Evolutionary conservation across 2,329 filamentous ascomycete species (phyloP).

Genomic region (Trichoderma brevicompactum): DNA sequence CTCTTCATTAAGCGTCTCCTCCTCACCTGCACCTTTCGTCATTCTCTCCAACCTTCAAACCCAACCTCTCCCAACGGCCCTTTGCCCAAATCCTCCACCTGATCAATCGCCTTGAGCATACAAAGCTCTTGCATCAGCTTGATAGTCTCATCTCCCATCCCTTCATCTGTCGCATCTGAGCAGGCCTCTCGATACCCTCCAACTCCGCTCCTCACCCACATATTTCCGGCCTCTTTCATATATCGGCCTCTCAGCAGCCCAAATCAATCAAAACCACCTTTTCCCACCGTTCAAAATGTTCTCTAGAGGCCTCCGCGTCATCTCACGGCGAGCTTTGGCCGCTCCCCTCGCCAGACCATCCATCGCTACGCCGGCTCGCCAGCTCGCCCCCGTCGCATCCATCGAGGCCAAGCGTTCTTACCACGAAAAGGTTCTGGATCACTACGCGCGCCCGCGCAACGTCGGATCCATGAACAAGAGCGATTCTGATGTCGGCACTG

Average conservation of each 20-base stretch:
- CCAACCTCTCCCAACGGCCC: neutral
- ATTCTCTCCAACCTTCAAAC: neutral
- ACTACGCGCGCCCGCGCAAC: constrained; percentile 59
- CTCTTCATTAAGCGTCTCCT: constrained; percentile 16
- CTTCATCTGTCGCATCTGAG: constrained; percentile 4
- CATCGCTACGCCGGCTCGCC: constrained; percentile 39
- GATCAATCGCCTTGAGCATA: neutral
- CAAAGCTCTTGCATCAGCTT: neutral
- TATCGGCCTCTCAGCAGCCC: neutral
- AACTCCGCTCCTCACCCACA: constrained; percentile 2
- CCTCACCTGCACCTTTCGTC: constrained; percentile 17
- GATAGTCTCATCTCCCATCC: neutral
- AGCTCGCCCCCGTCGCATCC: constrained; percentile 47
- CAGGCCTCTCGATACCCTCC: constrained; percentile 1
- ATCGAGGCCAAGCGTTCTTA: constrained; percentile 52
- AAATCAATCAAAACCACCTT: neutral
- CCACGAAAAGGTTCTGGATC: constrained; percentile 58
- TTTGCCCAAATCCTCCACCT: neutral
- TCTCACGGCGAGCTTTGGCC: constrained; percentile 50
- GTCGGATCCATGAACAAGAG: constrained; percentile 69
- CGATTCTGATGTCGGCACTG: constrained; percentile 83
- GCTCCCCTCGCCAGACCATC: constrained; percentile 46
- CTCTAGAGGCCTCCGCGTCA: constrained; percentile 51
- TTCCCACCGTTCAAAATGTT: constrained; percentile 44
- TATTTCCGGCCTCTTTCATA: neutral